Base-by-base conservation (phyloP, 106 monocot species). In the Dactylorhiza incarnata region DNA sequence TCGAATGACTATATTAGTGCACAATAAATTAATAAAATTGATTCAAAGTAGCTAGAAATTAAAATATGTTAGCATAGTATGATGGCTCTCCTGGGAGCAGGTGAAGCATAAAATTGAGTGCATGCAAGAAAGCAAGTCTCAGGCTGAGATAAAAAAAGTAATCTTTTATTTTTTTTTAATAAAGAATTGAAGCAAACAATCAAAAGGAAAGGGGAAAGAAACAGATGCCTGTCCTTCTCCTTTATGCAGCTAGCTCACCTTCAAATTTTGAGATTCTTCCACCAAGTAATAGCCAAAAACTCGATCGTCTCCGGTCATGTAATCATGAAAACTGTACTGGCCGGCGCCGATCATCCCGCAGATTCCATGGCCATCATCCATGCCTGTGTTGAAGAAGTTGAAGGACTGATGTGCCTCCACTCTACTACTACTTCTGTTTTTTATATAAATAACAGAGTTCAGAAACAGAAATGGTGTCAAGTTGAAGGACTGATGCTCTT, bases 311-410 rank as follows among this genome's bases (percentile, higher is more conserved):
- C 11, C 49, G 19, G 22, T 48, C 47, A 49, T 48, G 49, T 72
- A 72, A 72, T 72, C 49, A 72, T 72, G 72, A 49, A 72, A 72
- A 12, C 12, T 72, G 72, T 11, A 72, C 20, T 5, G 20, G 47
- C 9, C 49, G 48, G 49, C 14, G 3, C 37, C 3, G 3, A 49
- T 9, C 5, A 49, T 72, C 23, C 49, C 72, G 23, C 49, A 72
- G 20, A 72, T 49, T 49, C 72, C 72, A 48, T 49, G 0, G 49
- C 22, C 49, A n/a, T 10, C 11, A n/a, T 72, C 72, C 72, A 72
- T 49, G n/a, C 48, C 17, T 49, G 48, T 72, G 47, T 20, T 49
- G 49, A 48, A 69, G 72, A 13, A 49, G 9, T 5, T 45, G 19
- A 14, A 67, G 5, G 26, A 26, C 24, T 22, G 7, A n/a, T 61